Evolutionary conservation across 495 filamentous ascomycete genomes (phyloP).

Genomic region (Neurospora pannonica): DNA sequence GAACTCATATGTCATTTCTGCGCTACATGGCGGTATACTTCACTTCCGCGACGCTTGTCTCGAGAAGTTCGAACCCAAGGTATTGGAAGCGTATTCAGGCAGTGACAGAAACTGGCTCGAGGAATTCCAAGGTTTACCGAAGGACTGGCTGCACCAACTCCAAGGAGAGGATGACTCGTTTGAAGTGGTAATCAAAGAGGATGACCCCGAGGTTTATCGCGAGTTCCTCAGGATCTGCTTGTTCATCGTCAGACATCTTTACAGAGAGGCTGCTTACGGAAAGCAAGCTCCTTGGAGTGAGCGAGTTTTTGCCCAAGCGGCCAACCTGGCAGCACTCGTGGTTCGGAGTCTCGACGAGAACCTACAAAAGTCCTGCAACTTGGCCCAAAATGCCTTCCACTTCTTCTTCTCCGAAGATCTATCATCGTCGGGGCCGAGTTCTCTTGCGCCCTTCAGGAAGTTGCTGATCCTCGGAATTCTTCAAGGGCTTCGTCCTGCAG

Average conservation of each 20-base stretch:
- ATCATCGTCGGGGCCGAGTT: neutral
- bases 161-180: neutral
- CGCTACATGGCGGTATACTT: slow-evolving; percentile 18
- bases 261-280: slow-evolving; percentile 8
- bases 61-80: slow-evolving; percentile 7
- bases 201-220: slow-evolving; percentile 16
- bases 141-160: slow-evolving; percentile 13
- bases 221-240: slow-evolving; percentile 18
- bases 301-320: slow-evolving; percentile 14
- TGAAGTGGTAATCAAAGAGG: slow-evolving; percentile 1
- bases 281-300: slow-evolving; percentile 13
- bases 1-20: slow-evolving; percentile 17
- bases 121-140: slow-evolving; percentile 10
- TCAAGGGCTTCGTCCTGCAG: slow-evolving; percentile 32
- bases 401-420: slow-evolving; percentile 15
- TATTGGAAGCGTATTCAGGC: slow-evolving; percentile 1
- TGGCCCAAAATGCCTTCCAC: slow-evolving; percentile 23
- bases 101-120: slow-evolving; percentile 15
- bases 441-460: neutral
- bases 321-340: slow-evolving; percentile 22
- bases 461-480: slow-evolving; percentile 33
- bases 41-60: slow-evolving; percentile 23
- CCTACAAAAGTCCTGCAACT: slow-evolving; percentile 15
- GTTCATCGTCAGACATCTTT: slow-evolving; percentile 14
- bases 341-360: slow-evolving; percentile 16